Conservation (phyloP, 768 basidiomycete genomes). For the Tulasnella sp. region DNA sequence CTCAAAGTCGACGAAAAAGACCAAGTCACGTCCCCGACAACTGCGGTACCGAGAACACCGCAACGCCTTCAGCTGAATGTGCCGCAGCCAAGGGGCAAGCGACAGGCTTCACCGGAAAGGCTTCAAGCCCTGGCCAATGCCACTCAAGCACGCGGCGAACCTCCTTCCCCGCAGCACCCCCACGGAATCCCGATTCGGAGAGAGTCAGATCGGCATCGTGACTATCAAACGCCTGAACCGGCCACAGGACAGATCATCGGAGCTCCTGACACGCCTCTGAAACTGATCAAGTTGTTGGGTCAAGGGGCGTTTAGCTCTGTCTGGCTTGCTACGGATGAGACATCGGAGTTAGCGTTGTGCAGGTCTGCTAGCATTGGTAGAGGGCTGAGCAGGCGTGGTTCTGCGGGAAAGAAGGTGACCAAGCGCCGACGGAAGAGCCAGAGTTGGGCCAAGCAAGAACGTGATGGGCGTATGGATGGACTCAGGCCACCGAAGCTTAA, state of each 20-base stretch:
- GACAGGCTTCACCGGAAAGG: slow-evolving; percentile 21
- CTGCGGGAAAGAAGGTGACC: slow-evolving; percentile 33
- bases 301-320: slow-evolving; percentile 72
- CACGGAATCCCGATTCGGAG: slow-evolving; percentile 14
- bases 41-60: background rate
- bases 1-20: background rate
- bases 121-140: background rate
- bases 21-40: background rate
- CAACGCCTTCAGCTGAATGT: background rate
- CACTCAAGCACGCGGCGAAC: background rate
- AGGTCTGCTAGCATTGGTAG: slow-evolving; percentile 22
- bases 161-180: background rate
- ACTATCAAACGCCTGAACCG: slow-evolving; percentile 6
- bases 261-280: slow-evolving; percentile 25
- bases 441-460: slow-evolving; percentile 22
- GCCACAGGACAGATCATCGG: slow-evolving; percentile 20
- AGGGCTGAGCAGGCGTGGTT: slow-evolving; percentile 27
- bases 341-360: slow-evolving; percentile 20
- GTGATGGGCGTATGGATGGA: slow-evolving; percentile 28
- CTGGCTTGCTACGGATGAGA: slow-evolving; percentile 61
- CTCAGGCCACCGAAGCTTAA: slow-evolving; percentile 17
- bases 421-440: slow-evolving; percentile 28
- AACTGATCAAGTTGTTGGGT: slow-evolving; percentile 54
- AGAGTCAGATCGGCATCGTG: slow-evolving; percentile 16
- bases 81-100: background rate